phyloP scores from a whole-genome alignment of 495 filamentous ascomycete genomes.

The Penicillium bialowiezense region DNA sequence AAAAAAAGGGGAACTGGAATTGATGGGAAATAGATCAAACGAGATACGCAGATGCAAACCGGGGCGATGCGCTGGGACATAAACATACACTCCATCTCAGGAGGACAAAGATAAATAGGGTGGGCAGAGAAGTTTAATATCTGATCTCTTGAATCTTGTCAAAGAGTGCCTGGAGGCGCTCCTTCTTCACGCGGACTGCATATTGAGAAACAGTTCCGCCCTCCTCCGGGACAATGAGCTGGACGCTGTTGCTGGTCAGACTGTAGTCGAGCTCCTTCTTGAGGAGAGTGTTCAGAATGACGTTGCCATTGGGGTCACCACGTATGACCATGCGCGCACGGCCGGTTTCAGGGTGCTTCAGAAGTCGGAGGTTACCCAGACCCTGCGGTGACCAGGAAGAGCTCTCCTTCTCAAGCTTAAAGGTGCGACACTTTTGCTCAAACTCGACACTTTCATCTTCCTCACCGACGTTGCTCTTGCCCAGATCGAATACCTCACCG shows the following conservation, averaged over 20 bases:
- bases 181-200: conserved; percentile 60
- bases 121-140: conserved; percentile 12
- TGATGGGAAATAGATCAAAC: not conserved
- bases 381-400: conserved; percentile 56
- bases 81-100: conserved; percentile 5
- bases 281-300: conserved; percentile 65
- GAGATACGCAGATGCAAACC: conserved; percentile 1
- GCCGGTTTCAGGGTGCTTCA: conserved; percentile 63
- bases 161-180: conserved; percentile 44
- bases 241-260: conserved; percentile 51
- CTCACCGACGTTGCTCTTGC: conserved; percentile 61
- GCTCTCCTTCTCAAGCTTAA: conserved; percentile 46
- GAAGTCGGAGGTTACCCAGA: conserved; percentile 61
- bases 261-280: conserved; percentile 58
- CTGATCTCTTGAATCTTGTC: conserved; percentile 20
- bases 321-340: conserved; percentile 63
- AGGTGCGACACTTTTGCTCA: conserved; percentile 60
- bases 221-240: conserved; percentile 51
- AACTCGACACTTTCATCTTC: conserved; percentile 65
- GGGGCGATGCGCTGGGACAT: conserved; percentile 5
- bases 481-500: conserved; percentile 56
- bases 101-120: not conserved
- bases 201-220: conserved; percentile 56
- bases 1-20: no score
- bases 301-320: conserved; percentile 64